Percentiles rank a stretch among this genome's conserved stretches.
Evolutionary conservation across 2,329 filamentous ascomycete species (phyloP).

Genomic region (Fusarium sp.): DNA sequence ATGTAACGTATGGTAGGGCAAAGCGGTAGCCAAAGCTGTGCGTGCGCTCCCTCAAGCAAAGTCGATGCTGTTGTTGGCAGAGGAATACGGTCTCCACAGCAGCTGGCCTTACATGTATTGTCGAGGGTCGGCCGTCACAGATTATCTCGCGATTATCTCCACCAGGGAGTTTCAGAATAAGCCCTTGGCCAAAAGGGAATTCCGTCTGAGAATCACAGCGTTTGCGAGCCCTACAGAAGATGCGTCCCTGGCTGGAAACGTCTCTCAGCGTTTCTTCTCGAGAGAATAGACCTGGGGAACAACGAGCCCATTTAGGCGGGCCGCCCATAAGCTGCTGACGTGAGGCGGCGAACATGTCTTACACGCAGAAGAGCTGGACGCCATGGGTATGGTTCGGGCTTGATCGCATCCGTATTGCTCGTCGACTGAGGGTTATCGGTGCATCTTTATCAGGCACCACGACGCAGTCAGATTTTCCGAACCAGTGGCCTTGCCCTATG

Average conservation of each 20-base stretch:
- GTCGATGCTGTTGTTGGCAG: constrained; percentile 1
- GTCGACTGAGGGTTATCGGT: background rate
- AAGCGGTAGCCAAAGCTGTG: background rate
- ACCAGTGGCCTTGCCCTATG: background rate
- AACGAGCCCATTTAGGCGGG: background rate
- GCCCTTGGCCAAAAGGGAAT: background rate
- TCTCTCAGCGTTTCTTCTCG: background rate
- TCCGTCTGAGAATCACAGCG: background rate
- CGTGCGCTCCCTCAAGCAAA: background rate
- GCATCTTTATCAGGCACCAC: background rate
- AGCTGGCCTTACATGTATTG: background rate
- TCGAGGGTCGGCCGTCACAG: background rate
- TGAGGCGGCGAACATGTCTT: constrained; percentile 20
- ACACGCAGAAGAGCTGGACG: background rate
- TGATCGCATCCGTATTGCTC: constrained; percentile 4
- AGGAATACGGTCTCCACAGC: background rate
- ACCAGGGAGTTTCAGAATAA: background rate
- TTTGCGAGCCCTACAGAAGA: background rate
- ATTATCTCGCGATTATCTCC: background rate
- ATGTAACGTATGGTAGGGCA: background rate
- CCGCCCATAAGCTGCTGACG: constrained; percentile 27
- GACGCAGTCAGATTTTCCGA: constrained; percentile 14
- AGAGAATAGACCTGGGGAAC: background rate
- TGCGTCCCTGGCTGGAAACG: background rate
- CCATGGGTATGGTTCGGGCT: constrained; percentile 7